phyloP scores from a whole-genome alignment of 2,329 filamentous ascomycete species.

The Aspergillus sclerotialis region DNA sequence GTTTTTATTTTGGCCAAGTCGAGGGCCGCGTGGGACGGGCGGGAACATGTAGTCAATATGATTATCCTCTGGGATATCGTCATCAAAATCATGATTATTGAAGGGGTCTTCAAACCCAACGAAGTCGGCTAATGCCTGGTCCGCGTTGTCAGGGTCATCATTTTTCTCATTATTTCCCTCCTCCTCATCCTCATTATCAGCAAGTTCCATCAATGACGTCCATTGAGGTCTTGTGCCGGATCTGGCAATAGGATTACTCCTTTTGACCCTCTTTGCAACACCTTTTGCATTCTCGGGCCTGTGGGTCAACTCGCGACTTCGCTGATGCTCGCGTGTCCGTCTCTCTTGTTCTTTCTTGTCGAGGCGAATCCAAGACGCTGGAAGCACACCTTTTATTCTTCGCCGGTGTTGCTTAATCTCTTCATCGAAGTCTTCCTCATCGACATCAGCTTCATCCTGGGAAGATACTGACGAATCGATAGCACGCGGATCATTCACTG shows the following conservation, averaged over 20 bases:
- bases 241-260: conserved; percentile 8
- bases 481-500: conserved; percentile 9
- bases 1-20: conserved; percentile 9
- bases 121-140: conserved; percentile 9
- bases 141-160: conserved; percentile 5
- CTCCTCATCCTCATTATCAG: conserved; percentile 25
- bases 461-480: conserved; percentile 14
- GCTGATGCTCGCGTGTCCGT: conserved; percentile 10
- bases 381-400: conserved; percentile 42
- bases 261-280: conserved; percentile 27
- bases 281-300: conserved; percentile 25
- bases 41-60: conserved; percentile 37
- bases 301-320: conserved; percentile 14
- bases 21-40: conserved; percentile 16
- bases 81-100: conserved; percentile 13
- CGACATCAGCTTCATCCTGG: conserved; percentile 9
- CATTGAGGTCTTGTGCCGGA: conserved; percentile 9
- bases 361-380: conserved; percentile 42
- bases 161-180: conserved; percentile 8
- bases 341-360: conserved; percentile 29
- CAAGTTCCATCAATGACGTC: conserved; percentile 13
- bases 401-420: conserved; percentile 30
- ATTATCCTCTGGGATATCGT: conserved; percentile 36
- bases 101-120: conserved; percentile 16
- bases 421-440: conserved; percentile 8